Base-by-base conservation (phyloP, 1,139 yeast species). In the Yamadazyma dushanensis region DNA sequence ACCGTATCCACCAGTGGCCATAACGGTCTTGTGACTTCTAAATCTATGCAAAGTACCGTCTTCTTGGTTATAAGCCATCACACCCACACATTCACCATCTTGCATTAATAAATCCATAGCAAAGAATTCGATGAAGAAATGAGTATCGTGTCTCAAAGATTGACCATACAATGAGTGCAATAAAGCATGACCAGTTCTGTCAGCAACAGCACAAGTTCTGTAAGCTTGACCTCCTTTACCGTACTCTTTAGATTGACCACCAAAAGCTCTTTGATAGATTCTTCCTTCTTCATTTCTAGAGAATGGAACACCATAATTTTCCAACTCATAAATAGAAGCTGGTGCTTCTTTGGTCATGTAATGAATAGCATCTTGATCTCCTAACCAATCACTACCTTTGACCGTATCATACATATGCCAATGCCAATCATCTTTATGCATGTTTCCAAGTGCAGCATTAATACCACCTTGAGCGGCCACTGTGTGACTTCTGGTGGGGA, bases 371-470 rank as follows among this genome's bases (percentile, higher is more conserved):
- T 92, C 98, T 71, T 92, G 98, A 70, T 92, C 98, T 56, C 98
- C 98, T 47, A 92, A 80, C 98, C 98, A 92, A 71, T 92, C 98
- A n/a, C 97, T 89, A 47, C 98, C 98, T 72, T 92, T 92, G 56
- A 92, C 98, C 57, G 98, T 92, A 61, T 92, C 98, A 69, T 90
- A 90, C 96, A 92, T 90, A 69, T 92, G 98, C 97, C 98, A 92
- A 65, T 87, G 94, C 98, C 98, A 92, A 72, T 90, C 92, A 66
- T 92, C 98, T 51, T 78, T 75, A 72, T 94, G 97, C 96, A 92
- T 90, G 75, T 92, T 92, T 50, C 95, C 92, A 47, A 92, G 76
- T 29, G 98, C 98, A 53, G 98, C 98, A 58, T 92, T 92, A 68
- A 92, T 92, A 71, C 98, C 98, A 68, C 98, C 98, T 70, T 92